A percentile compares a stretch with the other conserved stretches of the same genome.
These are phyloP conservation scores for Triticum turgidum DNA, from an alignment of 176 grass and related monocot genomes.

Conservation along the genomic window DNA sequence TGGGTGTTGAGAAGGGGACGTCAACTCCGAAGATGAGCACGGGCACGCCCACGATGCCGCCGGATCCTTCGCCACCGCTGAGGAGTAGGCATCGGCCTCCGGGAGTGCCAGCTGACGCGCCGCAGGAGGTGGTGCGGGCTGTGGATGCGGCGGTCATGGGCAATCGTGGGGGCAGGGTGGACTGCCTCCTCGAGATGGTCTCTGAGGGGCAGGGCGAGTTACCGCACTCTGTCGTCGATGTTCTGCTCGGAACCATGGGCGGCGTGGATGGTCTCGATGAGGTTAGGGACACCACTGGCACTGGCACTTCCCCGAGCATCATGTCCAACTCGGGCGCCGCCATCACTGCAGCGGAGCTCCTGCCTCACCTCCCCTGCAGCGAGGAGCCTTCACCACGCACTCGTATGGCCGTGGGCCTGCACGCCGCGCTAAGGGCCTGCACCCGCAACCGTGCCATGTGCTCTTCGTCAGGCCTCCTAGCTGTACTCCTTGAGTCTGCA, in stretches of 20 bases:
- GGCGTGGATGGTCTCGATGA: conserved; percentile 60
- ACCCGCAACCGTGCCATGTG: conserved; percentile 93
- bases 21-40: conserved; percentile 25
- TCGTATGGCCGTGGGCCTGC: conserved; percentile 62
- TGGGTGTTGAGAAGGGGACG: not conserved
- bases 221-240: conserved; percentile 67
- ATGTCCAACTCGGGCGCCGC: conserved; percentile 69
- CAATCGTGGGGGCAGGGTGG: conserved; percentile 32
- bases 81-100: conserved; percentile 32
- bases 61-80: conserved; percentile 31
- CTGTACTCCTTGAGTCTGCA: conserved; percentile 59
- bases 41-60: not conserved
- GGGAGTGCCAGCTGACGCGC: conserved; percentile 45
- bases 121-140: conserved; percentile 63
- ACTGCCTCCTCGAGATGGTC: conserved; percentile 49
- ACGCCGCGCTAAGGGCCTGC: conserved; percentile 64
- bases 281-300: conserved; percentile 32
- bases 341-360: conserved; percentile 55
- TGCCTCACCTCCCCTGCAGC: conserved; percentile 67
- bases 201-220: conserved; percentile 49
- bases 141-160: conserved; percentile 78
- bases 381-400: conserved; percentile 85
- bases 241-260: conserved; percentile 82
- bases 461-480: conserved; percentile 69
- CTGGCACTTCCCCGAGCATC: conserved; percentile 61